Base-by-base conservation (phyloP, 345 rosid genomes). In the Noccaea bulbosa region DNA sequence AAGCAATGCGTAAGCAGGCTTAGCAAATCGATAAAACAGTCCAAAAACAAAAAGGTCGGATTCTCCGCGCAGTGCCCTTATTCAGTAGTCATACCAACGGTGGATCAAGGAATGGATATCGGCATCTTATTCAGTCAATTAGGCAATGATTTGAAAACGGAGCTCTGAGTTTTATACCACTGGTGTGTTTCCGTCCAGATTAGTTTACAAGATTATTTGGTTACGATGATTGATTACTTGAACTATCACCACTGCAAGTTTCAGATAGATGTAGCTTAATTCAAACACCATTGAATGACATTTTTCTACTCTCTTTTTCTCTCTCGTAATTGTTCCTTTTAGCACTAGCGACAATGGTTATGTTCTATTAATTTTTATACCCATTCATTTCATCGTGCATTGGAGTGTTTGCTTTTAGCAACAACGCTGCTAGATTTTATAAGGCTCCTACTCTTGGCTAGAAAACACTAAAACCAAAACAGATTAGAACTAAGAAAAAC, bases 31-130 rank as follows among this genome's bases (percentile, higher is more conserved):
- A 92, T 92, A 59, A 74, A 67, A 67, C 62, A 67, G 8, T 67
- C 78, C 1, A 74, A 74, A 24, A 60, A 35, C 57, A 67, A 67
- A 14, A 86, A 87, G 37, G 75, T 50, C 0, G 91, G 97, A 2
- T 93, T 93, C 71, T 93, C 98, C 11, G 69, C 17, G 53, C 72
- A 60, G 8, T 93, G 98, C 38, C 86, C 96, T 11, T 86, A 87
- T 67, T 84, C 88, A 5, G 80, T 74, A 17, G 96, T 83, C 15
- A 85, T 91, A 71, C 98, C 96, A 2, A 93, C 94, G 4, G 85
- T 93, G 89, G 77, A 74, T 7, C 93, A 90, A 77, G 96, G 96
- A 75, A 93, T 93, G 96, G 98, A 88, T 67, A 82, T 93, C 74
- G 98, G 96, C 35, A 88, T 91, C 67, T 34, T 90, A 47, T 60